A percentile compares a stretch with the other conserved stretches of the same genome.
phyloP scores from a whole-genome alignment of 2,329 filamentous ascomycete species.

The Hansfordia pulvinata region DNA sequence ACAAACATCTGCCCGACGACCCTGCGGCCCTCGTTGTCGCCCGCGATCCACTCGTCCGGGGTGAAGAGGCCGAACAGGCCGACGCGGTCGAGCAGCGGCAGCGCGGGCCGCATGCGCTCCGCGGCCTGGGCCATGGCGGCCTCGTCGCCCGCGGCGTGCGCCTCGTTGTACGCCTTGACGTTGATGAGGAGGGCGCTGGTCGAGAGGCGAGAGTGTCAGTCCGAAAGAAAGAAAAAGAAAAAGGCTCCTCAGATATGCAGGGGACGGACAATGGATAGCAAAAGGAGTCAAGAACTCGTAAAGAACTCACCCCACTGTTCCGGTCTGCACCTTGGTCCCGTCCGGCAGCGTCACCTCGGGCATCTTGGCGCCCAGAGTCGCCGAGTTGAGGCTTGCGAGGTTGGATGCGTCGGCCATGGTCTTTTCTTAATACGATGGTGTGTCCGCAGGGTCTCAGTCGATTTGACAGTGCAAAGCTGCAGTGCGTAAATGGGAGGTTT shows the following conservation, averaged over 20 bases:
- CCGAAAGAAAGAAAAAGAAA: not conserved
- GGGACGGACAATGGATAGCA: no score
- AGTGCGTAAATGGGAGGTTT: no score
- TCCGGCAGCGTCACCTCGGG: constrained; percentile 14
- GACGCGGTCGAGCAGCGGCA: constrained; percentile 11
- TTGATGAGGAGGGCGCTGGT: constrained; percentile 12
- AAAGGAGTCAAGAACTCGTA: no score
- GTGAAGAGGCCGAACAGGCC: constrained; percentile 14
- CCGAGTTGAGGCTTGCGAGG: constrained; percentile 13
- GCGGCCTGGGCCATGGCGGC: constrained; percentile 6
- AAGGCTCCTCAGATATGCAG: not conserved
- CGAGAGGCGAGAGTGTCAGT: not conserved
- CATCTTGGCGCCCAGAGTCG: constrained; percentile 11
- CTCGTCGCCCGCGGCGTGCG: constrained; percentile 8
- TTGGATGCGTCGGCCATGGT: no score
- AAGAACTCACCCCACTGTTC: constrained; percentile 14
- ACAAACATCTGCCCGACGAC: constrained; percentile 10
- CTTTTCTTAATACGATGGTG: no score
- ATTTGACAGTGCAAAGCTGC: no score
- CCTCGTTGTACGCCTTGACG: constrained; percentile 12
- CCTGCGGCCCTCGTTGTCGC: constrained; percentile 11
- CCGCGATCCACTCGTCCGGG: constrained; percentile 12
- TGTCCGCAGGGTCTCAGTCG: no score
- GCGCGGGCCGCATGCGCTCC: constrained; percentile 8
- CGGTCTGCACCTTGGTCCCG: constrained; percentile 14